Base-by-base conservation (phyloP, 306 rosid genomes). In the Fagus crenata region DNA sequence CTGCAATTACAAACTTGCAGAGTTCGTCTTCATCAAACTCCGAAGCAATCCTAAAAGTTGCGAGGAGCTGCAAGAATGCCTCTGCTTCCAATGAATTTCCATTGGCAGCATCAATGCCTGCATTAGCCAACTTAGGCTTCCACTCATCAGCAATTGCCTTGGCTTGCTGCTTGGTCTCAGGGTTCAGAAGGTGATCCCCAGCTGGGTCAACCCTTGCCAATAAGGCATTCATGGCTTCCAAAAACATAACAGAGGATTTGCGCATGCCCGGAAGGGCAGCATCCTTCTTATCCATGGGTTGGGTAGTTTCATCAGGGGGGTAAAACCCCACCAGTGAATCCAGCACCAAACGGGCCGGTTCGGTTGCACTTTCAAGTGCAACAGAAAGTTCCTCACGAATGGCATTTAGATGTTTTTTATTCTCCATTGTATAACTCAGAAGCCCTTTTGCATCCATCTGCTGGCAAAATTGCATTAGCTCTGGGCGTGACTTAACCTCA, bases 141-240 rank as follows among this genome's bases (percentile, higher is more conserved):
- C 97, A 92, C 91, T 84, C 95, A 85, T 90, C 89, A 90, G 95
- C 93, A 87, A 92, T 90, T 85, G 88, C 86, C 86, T 92, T 90
- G 91, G 91, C 97, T 85, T 83, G 93, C 90, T 84, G 97, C 91
- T 88, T 90, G 87, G 90, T 89, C 85, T 87, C 89, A 80, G 90
- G 93, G 93, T 81, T 90, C 87, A 87, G 85, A 84, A 88, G 80
- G 89, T 87, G 85, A 82, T 85, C 89, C 67, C 89, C 89, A 87
- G 86, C 91, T 83, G 90, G 87, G 85, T 84, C 87, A 85, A 84
- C 86, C 94, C 90, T 92, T 75, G 84, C 89, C 89, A 85, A 81
- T 71, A 92, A 79, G 80, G 86, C 81, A 81, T 90, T 76, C 88
- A 92, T 67, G 87, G 97, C 91, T 78, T 88, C 89, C 90, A 90